Conservation (phyloP, 129 eudicot genomes). For the Tagetes erecta region DNA sequence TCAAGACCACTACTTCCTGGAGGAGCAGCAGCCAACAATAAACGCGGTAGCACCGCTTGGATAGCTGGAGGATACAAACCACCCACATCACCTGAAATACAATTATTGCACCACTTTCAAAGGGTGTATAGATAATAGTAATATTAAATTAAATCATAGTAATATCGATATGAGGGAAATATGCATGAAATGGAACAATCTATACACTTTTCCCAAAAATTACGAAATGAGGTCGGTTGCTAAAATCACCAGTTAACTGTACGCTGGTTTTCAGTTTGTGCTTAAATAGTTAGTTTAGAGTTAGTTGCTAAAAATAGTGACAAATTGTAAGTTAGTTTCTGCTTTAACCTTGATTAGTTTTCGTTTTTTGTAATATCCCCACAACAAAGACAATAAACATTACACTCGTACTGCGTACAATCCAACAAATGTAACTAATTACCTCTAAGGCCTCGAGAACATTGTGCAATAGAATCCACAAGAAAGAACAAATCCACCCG, state of each 20-base stretch:
- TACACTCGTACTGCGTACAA: background rate
- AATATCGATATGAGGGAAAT: background rate
- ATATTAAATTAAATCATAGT: background rate
- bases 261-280: background rate
- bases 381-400: background rate
- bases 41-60: conserved; percentile 69
- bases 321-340: background rate
- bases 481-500: conserved; percentile 93
- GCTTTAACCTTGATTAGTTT: background rate
- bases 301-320: background rate
- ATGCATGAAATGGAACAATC: background rate
- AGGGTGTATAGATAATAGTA: background rate
- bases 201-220: background rate
- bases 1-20: conserved; percentile 78
- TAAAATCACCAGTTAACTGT: background rate
- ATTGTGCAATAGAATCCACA: conserved; percentile 94
- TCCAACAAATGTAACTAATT: conserved; percentile 12
- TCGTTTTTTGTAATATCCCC: background rate
- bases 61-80: conserved; percentile 72
- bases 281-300: too few relatives aligned
- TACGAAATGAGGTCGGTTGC: background rate
- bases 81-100: conserved; percentile 65
- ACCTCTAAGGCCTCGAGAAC: conserved; percentile 89
- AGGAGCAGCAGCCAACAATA: conserved; percentile 94
- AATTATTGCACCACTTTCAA: background rate